Base-by-base conservation (phyloP, 192 early-diverging fungal species). In the Dimargaris cristalligena region DNA sequence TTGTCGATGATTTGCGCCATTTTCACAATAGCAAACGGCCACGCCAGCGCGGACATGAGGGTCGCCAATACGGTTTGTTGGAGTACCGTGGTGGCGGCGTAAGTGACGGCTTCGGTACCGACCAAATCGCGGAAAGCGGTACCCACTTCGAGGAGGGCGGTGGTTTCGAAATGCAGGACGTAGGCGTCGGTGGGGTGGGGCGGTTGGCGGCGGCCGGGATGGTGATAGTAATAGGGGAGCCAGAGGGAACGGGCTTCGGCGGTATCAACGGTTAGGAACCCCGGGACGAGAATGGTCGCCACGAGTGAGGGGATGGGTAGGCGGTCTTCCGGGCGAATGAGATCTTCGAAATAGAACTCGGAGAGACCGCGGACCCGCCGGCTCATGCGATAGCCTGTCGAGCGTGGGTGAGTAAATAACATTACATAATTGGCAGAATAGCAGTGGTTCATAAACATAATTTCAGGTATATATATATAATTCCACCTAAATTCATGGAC, bases 1-100 rank as follows among this genome's bases (percentile, higher is more conserved):
- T 84, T 80, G 58, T 87, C 84, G 23, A 87, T 76, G 48, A 82
- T 68, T 60, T 79, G 65, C 9, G 66, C 68, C 4, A 67, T 56
- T 57, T 70, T 74, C 14, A 74, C 60, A 13, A 74, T 61, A 3
- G 68, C 66, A 59, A 74, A 48, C 4, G 72, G 72, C 72, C 72
- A 74, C 6, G 68, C 61, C 50, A 74, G 52, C 3, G 72, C 72
- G 25, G 68, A 68, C 28, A 67, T 52, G 23, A 74, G 50, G 16
- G 65, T 68, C 29, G 63, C 52, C 13, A 74, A 60, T 1, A 63
- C 59, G 1, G 77, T 78, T 60, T 73, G 69, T 60, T 70, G 58
- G 25, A 78, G 60, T 3, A 78, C 65, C 35, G 67, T 64, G 2
- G 65, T 62, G 34, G 71, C 62, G 1, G 72, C 65, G 32, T 65